Percentiles rank a stretch among this genome's conserved stretches.
phyloP scores from a whole-genome alignment of 1,284 basidiomycete species.

The Microstroma glucosiphilum region DNA sequence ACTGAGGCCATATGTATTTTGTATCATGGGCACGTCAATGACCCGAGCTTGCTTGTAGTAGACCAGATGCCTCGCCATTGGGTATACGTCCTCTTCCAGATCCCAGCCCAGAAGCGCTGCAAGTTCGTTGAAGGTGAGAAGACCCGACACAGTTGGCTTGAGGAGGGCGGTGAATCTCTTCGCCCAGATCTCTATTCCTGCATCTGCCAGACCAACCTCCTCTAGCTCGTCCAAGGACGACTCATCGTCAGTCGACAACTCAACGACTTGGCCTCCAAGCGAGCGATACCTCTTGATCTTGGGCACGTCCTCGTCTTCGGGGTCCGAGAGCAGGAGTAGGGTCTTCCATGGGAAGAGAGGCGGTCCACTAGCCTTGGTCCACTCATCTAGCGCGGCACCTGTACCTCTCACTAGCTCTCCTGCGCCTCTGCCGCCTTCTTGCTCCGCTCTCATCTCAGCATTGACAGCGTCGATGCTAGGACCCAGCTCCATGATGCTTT shows the following conservation, averaged over 20 bases:
- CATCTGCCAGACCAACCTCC: background rate
- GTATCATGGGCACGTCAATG: conserved; percentile 75
- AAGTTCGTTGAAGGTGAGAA: conserved; percentile 64
- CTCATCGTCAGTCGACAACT: background rate
- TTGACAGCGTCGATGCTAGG: conserved; percentile 3
- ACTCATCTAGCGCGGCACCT: conserved; percentile 27
- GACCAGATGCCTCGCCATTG: conserved; percentile 80
- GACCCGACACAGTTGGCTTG: conserved; percentile 16
- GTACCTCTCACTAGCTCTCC: background rate
- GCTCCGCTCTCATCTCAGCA: background rate
- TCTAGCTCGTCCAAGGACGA: background rate
- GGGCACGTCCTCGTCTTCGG: background rate
- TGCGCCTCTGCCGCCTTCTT: background rate
- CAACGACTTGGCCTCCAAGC: background rate
- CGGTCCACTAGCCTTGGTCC: conserved; percentile 55
- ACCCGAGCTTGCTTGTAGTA: conserved; percentile 82
- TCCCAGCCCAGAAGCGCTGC: conserved; percentile 78
- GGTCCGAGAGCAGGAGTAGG: conserved; percentile 60
- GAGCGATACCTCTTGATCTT: background rate
- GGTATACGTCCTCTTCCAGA: conserved; percentile 75
- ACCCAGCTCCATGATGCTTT: conserved; percentile 28
- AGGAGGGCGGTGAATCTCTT: conserved; percentile 25
- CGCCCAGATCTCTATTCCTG: conserved; percentile 31
- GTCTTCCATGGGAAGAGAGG: conserved; percentile 87
- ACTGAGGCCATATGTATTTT: conserved; percentile 68